Evolutionary conservation across 2,329 filamentous ascomycete genomes (phyloP).

Genomic region (Diaporthe humulicola): DNA sequence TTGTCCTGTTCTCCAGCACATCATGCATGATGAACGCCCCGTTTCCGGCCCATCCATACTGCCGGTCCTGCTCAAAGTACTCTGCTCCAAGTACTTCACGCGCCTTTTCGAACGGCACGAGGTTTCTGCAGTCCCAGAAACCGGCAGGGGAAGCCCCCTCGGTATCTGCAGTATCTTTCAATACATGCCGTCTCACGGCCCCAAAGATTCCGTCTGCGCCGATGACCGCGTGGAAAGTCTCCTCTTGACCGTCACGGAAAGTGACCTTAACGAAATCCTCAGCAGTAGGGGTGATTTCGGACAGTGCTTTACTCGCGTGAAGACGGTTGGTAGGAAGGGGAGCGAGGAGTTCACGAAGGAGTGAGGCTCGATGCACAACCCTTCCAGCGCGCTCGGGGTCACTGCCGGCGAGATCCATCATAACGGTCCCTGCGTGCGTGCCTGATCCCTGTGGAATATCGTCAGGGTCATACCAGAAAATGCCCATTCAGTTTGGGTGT

Average conservation of each 20-base stretch:
- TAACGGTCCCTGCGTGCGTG: conserved; percentile 32
- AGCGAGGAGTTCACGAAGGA: conserved; percentile 42
- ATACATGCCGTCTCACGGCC: conserved; percentile 41
- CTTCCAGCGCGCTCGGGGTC: conserved; percentile 21
- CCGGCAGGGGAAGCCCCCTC: conserved; percentile 36
- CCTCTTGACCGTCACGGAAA: conserved; percentile 41
- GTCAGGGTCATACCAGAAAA: not conserved
- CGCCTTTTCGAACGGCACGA: conserved; percentile 41
- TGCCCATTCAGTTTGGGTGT: not conserved
- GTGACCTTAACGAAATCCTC: conserved; percentile 25
- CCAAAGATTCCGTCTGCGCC: conserved; percentile 45
- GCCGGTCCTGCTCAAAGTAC: conserved; percentile 39
- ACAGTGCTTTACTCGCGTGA: conserved; percentile 41
- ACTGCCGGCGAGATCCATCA: conserved; percentile 39
- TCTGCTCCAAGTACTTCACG: conserved; percentile 33
- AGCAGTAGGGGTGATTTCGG: conserved; percentile 15
- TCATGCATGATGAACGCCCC: conserved; percentile 41
- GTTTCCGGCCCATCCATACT: conserved; percentile 42
- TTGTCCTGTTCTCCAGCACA: conserved; percentile 39
- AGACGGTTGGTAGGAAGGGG: conserved; percentile 39
- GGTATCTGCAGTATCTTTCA: conserved; percentile 31
- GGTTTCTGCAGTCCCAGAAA: conserved; percentile 40
- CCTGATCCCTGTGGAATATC: conserved; percentile 38
- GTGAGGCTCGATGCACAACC: conserved; percentile 43
- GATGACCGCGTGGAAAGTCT: conserved; percentile 42